These are phyloP conservation scores for Quercus glauca DNA, from an alignment of 306 rosid genomes.

Conservation along the genomic window DNA sequence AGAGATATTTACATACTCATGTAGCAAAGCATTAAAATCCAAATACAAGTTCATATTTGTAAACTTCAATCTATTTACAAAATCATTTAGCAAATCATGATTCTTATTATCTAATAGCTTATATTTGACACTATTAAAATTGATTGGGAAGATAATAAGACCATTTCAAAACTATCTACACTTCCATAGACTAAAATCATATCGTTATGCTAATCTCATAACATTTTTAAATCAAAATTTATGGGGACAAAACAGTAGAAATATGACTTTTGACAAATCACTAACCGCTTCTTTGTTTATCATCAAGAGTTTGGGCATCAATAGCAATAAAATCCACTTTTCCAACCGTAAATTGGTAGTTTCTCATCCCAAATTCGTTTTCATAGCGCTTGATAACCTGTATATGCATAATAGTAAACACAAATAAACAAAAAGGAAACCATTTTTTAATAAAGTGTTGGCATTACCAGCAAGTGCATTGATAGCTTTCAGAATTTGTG, in stretches of 20 bases:
- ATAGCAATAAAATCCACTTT: slow-evolving; percentile 70
- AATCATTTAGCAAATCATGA: neutral
- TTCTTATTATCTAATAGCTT: neutral
- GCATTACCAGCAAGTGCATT: neutral
- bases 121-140: neutral
- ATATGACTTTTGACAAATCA: slow-evolving; percentile 5
- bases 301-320: slow-evolving; percentile 80
- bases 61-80: neutral
- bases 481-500: neutral
- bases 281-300: slow-evolving; percentile 31
- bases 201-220: neutral
- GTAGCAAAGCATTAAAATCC: neutral
- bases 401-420: slow-evolving; percentile 3
- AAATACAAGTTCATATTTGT: neutral
- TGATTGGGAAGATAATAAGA: neutral
- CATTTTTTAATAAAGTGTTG: neutral
- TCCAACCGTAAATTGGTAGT: slow-evolving; percentile 53
- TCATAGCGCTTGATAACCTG: slow-evolving; percentile 70
- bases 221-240: neutral
- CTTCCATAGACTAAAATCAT: neutral
- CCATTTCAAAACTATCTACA: neutral
- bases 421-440: slow-evolving; percentile 13
- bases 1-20: neutral
- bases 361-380: slow-evolving; percentile 60
- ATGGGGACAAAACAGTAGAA: slow-evolving; percentile 4